Conservation (phyloP, 2,329 filamentous ascomycete species). For the Aureobasidium sp. region DNA sequence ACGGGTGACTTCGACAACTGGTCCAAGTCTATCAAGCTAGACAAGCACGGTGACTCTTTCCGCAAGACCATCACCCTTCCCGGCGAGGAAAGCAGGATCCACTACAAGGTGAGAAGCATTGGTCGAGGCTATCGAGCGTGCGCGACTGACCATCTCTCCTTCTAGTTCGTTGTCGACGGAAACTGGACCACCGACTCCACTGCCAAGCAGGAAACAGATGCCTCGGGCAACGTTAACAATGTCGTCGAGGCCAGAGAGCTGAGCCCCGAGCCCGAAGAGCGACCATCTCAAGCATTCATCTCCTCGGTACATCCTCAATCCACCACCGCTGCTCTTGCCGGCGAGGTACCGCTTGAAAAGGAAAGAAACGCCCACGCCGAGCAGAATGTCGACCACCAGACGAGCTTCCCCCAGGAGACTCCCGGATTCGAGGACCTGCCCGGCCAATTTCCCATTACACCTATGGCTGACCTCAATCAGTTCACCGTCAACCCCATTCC, state of each 20-base stretch:
- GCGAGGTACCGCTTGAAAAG: constrained; percentile 56
- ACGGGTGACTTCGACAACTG: constrained; percentile 95
- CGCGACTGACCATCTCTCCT: constrained; percentile 16
- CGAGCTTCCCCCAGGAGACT: constrained; percentile 21
- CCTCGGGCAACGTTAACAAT: constrained; percentile 85
- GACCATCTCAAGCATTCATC: constrained; percentile 46
- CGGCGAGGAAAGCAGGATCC: constrained; percentile 51
- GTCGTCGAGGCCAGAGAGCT: constrained; percentile 73
- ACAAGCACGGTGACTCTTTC: constrained; percentile 66
- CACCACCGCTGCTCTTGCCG: constrained; percentile 64
- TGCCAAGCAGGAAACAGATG: constrained; percentile 75
- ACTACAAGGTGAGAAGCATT: constrained; percentile 73
- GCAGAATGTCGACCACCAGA: constrained; percentile 18
- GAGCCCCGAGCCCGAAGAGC: constrained; percentile 33
- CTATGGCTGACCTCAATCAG: constrained; percentile 38
- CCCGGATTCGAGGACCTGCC: constrained; percentile 41
- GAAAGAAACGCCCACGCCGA: constrained; percentile 18
- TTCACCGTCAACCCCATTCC: constrained; percentile 52
- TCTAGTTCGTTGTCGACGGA: constrained; percentile 89
- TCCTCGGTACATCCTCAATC: constrained; percentile 64
- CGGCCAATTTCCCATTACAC: constrained; percentile 67
- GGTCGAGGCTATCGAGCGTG: not conserved
- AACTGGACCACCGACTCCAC: constrained; percentile 79
- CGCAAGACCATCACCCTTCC: constrained; percentile 72
- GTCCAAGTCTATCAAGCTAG: constrained; percentile 77